Base-by-base conservation (phyloP, 2,329 filamentous ascomycete species). In the Fusarium annulatum region DNA sequence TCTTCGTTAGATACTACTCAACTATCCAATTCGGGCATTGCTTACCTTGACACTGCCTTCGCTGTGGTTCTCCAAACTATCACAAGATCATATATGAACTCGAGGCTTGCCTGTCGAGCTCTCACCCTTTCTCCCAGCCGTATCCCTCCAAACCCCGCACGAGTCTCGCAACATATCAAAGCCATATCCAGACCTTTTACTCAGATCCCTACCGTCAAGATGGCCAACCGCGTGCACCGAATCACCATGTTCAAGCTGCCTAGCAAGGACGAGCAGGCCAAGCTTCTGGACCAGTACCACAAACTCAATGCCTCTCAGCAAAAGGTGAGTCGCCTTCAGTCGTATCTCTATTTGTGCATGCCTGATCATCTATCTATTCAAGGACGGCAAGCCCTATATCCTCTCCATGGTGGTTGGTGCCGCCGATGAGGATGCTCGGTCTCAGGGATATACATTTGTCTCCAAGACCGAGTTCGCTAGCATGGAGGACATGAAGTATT, bases 351-450 rank as follows among this genome's bases (percentile, higher is more conserved):
- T 26, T 53, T 42, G 42, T 59, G 56, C 30, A 69, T 53, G 33
- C 18, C 45, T 60, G 46, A 53, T 41, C 36, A 38, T 23, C 23
- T 36, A 33, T 34, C 23, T 36, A 19, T n/a, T 36, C 26, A 61
- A 94, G 92, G 88, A 93, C 76, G 92, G 91, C 70, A 90, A 92
- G 79, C 90, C 90, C 3, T 94, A 94, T 80, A 92, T 94, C 73
- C 81, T 90, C 49, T 85, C 86, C 64, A 84, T 89, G 73, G 72
- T 84, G 81, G 90, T 88, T 19, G 88, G 88, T 38, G 80, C 83
- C 28, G 85, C 88, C 14, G 82, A 89, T 70, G 84, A 87, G 14
- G 90, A 93, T 75, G 83, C 87, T 23, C 88, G 91, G 36, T 86
- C 85, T 73, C 88, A 92, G 80, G 92, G 91, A 48, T 93, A 87